A percentile compares a stretch with the other conserved stretches of the same genome.
Conservation (phyloP, 805 yeast genomes). For the Wilhelminamyces savonicus region DNA sequence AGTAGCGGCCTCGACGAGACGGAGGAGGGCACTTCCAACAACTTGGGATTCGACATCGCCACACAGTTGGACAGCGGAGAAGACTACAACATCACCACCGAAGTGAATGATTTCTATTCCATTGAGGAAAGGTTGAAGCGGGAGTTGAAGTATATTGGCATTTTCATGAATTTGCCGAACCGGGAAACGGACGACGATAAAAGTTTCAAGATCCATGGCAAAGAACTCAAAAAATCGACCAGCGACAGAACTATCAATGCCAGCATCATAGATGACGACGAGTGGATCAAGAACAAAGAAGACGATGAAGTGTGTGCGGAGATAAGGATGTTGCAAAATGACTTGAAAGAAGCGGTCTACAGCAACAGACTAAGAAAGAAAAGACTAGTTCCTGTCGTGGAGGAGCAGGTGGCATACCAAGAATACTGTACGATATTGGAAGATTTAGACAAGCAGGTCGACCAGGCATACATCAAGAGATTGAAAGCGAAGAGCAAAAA, state of each 20-base stretch:
- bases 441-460: constrained; percentile 94
- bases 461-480: constrained; percentile 84
- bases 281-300: constrained; percentile 74
- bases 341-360: constrained; percentile 53
- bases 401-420: constrained; percentile 90
- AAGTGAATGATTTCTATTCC: constrained; percentile 62
- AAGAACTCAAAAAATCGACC: constrained; percentile 9
- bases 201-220: constrained; percentile 3
- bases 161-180: constrained; percentile 57
- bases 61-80: constrained; percentile 28
- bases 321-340: constrained; percentile 64
- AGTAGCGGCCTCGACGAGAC: too few species aligned
- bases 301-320: constrained; percentile 94
- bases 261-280: constrained; percentile 47
- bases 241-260: too few species aligned
- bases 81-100: constrained; percentile 35
- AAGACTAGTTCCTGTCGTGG: constrained; percentile 62
- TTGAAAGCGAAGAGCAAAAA: constrained; percentile 66
- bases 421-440: constrained; percentile 87
- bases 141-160: constrained; percentile 86
- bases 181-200: constrained; percentile 16
- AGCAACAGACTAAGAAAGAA: constrained; percentile 66
- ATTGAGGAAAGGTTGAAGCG: constrained; percentile 84
- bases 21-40: too few species aligned
- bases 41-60: constrained; percentile 32